These are phyloP conservation scores for Cadophora gregata DNA, from an alignment of 2,329 filamentous ascomycete genomes.

Conservation along the genomic window DNA sequence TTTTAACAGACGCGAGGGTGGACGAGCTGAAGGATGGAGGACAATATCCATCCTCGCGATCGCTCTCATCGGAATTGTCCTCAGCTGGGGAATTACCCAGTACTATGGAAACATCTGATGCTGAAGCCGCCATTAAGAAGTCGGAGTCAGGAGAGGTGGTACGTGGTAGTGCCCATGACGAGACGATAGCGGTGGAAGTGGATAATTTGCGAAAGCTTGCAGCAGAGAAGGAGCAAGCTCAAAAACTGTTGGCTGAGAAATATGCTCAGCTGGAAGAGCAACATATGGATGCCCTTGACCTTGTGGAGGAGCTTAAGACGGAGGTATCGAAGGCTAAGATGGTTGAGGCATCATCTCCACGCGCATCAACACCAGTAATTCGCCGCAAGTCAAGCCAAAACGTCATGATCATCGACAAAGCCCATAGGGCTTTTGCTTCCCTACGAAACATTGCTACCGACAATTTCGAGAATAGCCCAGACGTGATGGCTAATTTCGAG, in stretches of 20 bases:
- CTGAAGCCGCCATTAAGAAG: conserved; percentile 55
- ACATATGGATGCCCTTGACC: conserved; percentile 80
- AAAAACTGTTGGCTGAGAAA: conserved; percentile 74
- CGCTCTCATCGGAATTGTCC: conserved; percentile 92
- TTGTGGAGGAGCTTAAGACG: conserved; percentile 89
- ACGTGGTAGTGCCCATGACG: conserved; percentile 48
- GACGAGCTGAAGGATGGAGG: conserved; percentile 71
- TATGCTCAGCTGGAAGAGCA: conserved; percentile 84
- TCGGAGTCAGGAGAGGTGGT: conserved; percentile 36
- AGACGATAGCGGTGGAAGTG: conserved; percentile 67
- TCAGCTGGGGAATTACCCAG: conserved; percentile 80
- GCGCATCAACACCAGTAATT: conserved; percentile 76
- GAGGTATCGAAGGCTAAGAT: conserved; percentile 81
- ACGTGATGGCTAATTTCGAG: conserved; percentile 91
- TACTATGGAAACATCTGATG: conserved; percentile 67
- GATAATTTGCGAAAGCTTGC: conserved; percentile 73
- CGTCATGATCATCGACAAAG: conserved; percentile 84
- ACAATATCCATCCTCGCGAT: conserved; percentile 81
- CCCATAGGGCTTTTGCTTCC: conserved; percentile 88
- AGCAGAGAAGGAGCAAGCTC: conserved; percentile 76
- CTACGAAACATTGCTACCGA: conserved; percentile 88
- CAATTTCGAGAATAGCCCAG: conserved; percentile 81
- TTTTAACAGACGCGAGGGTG: conserved; percentile 79
- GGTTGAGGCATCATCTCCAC: conserved; percentile 58
- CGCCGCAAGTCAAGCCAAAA: conserved; percentile 93